Conservation (phyloP, 257 asterid genomes). For the Thymus mandschuricus region DNA sequence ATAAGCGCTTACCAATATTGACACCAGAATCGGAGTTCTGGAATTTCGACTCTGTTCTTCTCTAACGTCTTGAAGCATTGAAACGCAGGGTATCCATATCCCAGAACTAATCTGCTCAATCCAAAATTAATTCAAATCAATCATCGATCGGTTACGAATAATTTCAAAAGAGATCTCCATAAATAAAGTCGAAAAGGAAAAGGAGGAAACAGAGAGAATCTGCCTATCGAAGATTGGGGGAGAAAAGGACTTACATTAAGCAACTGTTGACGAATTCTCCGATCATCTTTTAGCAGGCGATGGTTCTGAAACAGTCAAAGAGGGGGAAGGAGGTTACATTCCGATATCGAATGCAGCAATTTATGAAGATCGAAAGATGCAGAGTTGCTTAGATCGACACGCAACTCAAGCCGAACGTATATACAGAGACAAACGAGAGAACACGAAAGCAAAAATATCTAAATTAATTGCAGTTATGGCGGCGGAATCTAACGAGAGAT, state of each 20-base stretch:
- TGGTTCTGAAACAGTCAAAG: slow-evolving; percentile 27
- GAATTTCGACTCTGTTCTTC: slow-evolving; percentile 70
- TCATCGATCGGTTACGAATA: neutral
- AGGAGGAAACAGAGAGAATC: slow-evolving; percentile 36
- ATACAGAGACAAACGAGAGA: neutral
- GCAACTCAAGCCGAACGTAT: slow-evolving; percentile 12
- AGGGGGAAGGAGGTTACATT: slow-evolving; percentile 3
- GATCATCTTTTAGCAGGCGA: slow-evolving; percentile 50
- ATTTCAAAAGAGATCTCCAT: too few species aligned
- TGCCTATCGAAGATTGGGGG: slow-evolving; percentile 19
- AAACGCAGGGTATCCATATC: slow-evolving; percentile 92
- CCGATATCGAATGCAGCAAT: neutral
- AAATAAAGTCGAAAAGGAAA: slow-evolving; percentile 10
- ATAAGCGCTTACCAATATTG: slow-evolving; percentile 78
- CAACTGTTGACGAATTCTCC: slow-evolving; percentile 66
- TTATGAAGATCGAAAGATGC: slow-evolving; percentile 5
- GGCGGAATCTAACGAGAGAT: slow-evolving; percentile 17
- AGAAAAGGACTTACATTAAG: slow-evolving; percentile 53
- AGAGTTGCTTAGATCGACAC: slow-evolving; percentile 6
- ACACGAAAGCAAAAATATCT: neutral
- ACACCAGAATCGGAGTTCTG: slow-evolving; percentile 88
- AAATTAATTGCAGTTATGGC: neutral
- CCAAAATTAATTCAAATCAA: neutral
- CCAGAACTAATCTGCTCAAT: slow-evolving; percentile 68
- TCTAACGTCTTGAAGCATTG: slow-evolving; percentile 84